These are phyloP conservation scores for Neurospora sp. DNA, from an alignment of 495 filamentous ascomycete genomes.

Conservation along the genomic window DNA sequence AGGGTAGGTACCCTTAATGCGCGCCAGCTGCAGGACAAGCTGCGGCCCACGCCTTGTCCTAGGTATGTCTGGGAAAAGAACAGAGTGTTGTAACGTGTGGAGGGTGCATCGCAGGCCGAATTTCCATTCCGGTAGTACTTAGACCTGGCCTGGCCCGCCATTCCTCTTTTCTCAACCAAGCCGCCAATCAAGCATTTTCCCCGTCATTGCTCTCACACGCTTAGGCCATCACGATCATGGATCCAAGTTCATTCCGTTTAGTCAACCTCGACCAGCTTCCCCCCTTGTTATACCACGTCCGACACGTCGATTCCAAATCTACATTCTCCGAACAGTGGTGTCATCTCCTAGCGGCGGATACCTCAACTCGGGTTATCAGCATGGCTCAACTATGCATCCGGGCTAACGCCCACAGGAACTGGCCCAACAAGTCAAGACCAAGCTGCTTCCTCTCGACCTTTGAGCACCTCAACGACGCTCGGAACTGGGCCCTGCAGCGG, in stretches of 20 bases:
- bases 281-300: background rate
- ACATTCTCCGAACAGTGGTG: background rate
- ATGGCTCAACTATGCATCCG: background rate
- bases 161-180: background rate
- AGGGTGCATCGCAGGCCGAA: no score
- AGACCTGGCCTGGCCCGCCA: no score
- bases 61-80: no score
- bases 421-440: background rate
- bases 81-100: no score
- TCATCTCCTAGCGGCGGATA: background rate
- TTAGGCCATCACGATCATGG: background rate
- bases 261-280: background rate
- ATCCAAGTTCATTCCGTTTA: background rate
- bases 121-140: no score
- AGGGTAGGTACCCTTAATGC: background rate
- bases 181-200: background rate
- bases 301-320: background rate
- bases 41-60: no score
- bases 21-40: background rate
- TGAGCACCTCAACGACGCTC: background rate
- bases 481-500: background rate
- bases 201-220: background rate
- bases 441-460: background rate
- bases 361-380: background rate
- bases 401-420: background rate